These are phyloP conservation scores for Fusarium hainanense DNA, from an alignment of 2,329 filamentous ascomycete genomes.

Conservation along the genomic window DNA sequence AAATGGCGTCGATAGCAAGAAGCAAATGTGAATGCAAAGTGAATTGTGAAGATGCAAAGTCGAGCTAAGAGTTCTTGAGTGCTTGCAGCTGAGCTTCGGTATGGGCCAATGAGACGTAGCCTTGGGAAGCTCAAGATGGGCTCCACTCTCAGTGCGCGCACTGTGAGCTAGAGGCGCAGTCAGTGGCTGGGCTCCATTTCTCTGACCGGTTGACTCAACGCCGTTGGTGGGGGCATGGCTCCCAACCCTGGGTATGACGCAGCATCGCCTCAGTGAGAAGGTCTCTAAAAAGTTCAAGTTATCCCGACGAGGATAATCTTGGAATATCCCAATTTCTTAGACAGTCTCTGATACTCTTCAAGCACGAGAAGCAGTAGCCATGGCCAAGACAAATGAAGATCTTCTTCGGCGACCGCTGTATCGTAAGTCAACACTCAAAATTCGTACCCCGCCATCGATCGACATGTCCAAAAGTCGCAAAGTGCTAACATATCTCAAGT, in stretches of 20 bases:
- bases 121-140: not conserved
- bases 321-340: not conserved
- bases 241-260: conserved; percentile 25
- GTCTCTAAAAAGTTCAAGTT: conserved; percentile 29
- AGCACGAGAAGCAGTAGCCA: conserved; percentile 22
- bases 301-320: not conserved
- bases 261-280: conserved; percentile 1
- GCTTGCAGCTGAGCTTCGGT: not conserved
- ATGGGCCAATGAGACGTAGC: not conserved
- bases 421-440: conserved; percentile 48
- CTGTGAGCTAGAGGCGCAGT: conserved; percentile 2
- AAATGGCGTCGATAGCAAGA: not conserved
- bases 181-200: conserved; percentile 3
- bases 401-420: conserved; percentile 64
- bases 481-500: conserved; percentile 60
- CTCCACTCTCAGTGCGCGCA: not conserved
- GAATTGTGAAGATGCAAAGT: not conserved
- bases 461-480: conserved; percentile 4
- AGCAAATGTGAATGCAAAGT: not conserved
- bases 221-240: conserved; percentile 10
- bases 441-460: conserved; percentile 23
- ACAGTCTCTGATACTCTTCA: not conserved
- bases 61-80: not conserved
- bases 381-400: conserved; percentile 59
- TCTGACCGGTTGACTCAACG: conserved; percentile 40